Evolutionary conservation across 345 rosid genomes (phyloP).

Genomic region (Streptanthus diversifolius): DNA sequence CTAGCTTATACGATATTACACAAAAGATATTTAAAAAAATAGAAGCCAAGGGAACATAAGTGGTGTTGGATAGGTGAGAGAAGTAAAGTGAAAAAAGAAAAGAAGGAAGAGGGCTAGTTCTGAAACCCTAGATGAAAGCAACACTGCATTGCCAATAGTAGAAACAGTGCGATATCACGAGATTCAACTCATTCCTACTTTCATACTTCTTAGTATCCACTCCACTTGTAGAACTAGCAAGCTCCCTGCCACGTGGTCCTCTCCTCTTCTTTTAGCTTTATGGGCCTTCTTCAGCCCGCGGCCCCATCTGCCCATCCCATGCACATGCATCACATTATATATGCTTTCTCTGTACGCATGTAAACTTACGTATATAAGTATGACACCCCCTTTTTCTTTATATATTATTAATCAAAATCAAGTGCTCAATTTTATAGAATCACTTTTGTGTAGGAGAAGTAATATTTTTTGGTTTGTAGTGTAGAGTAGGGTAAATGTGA

Average conservation of each 20-base stretch:
- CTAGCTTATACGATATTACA: slow-evolving; percentile 3
- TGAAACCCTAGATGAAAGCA: slow-evolving; percentile 39
- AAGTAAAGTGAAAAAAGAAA: background rate
- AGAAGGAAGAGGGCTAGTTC: slow-evolving; percentile 24
- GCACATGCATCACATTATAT: slow-evolving; percentile 29
- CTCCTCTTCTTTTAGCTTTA: slow-evolving; percentile 29
- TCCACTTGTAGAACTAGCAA: slow-evolving; percentile 36
- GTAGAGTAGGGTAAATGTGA: slow-evolving; percentile 28
- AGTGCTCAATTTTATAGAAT: background rate
- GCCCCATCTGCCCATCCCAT: slow-evolving; percentile 34
- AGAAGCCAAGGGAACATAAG: background rate
- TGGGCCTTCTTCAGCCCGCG: slow-evolving; percentile 22
- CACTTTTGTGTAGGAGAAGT: background rate
- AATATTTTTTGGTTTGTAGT: slow-evolving; percentile 12
- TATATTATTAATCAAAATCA: background rate
- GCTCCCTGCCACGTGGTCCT: slow-evolving; percentile 34
- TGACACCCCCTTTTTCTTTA: background rate
- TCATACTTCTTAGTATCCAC: slow-evolving; percentile 31
- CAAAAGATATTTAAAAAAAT: background rate
- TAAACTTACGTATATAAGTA: background rate
- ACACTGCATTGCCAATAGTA: slow-evolving; percentile 32
- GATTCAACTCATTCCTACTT: slow-evolving; percentile 37
- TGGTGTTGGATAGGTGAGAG: slow-evolving; percentile 16
- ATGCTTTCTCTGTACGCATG: background rate
- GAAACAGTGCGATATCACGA: slow-evolving; percentile 36